Conservation (phyloP, 495 filamentous ascomycete genomes). For the Podospora fimiseda region DNA sequence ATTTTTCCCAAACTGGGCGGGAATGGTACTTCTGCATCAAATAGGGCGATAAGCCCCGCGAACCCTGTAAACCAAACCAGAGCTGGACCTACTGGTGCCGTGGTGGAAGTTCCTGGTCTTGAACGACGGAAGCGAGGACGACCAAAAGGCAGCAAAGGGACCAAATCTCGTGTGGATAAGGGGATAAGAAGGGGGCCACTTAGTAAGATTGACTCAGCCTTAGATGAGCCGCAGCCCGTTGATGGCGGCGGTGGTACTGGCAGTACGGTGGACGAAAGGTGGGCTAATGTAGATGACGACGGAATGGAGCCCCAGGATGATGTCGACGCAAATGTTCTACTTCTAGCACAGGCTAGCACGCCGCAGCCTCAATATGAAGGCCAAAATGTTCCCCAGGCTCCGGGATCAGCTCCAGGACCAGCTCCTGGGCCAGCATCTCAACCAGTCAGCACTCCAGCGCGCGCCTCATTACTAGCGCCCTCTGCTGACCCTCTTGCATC, state of each 20-base stretch:
- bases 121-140: slow-evolving; percentile 41
- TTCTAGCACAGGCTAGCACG: slow-evolving; percentile 19
- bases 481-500: neutral
- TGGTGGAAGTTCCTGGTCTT: too few species aligned
- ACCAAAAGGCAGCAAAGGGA: slow-evolving; percentile 47
- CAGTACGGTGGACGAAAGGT: slow-evolving; percentile 17
- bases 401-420: neutral
- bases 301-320: slow-evolving; percentile 11
- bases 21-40: slow-evolving; percentile 12
- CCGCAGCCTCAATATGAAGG: slow-evolving; percentile 7
- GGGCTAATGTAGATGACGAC: slow-evolving; percentile 25
- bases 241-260: neutral
- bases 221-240: neutral
- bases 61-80: too few species aligned
- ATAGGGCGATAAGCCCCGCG: too few species aligned
- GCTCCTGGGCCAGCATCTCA: neutral
- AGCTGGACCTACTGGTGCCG: too few species aligned
- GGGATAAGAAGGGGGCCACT: slow-evolving; percentile 41
- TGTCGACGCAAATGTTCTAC: slow-evolving; percentile 23
- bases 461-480: slow-evolving; percentile 16
- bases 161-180: slow-evolving; percentile 44
- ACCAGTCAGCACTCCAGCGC: neutral
- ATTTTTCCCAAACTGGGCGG: slow-evolving; percentile 46
- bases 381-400: neutral
- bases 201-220: slow-evolving; percentile 2